A percentile compares a stretch with the other conserved stretches of the same genome.
phyloP scores from a whole-genome alignment of 106 monocot genomes.

The Acanthochlamys bracteata region DNA sequence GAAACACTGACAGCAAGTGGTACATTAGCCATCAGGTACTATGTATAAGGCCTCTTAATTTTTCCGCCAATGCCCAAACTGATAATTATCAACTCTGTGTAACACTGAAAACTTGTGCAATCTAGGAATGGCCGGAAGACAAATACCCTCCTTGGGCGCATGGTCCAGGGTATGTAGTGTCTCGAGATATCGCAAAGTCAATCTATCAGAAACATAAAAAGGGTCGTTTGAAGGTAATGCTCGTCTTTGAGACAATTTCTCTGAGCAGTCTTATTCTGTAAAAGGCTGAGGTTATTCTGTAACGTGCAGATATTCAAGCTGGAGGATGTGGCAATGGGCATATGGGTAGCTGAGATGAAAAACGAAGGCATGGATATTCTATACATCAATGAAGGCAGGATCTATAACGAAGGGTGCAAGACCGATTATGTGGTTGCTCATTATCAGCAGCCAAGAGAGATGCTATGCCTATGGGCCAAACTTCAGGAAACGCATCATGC shows the following conservation, averaged over 20 bases:
- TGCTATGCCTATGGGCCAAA: constrained; percentile 89
- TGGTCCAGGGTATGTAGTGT: constrained; percentile 94
- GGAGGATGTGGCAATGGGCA: constrained; percentile 98
- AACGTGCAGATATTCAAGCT: constrained; percentile 86
- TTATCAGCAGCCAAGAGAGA: constrained; percentile 80
- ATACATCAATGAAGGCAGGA: constrained; percentile 61
- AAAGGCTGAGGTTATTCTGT: neutral
- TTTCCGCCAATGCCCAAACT: too few species aligned
- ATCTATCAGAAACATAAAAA: constrained; percentile 55
- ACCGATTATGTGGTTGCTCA: constrained; percentile 77
- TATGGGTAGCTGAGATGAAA: constrained; percentile 72
- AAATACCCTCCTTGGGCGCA: constrained; percentile 98
- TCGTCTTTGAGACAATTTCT: neutral
- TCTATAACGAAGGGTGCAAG: constrained; percentile 58
- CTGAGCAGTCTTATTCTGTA: neutral
- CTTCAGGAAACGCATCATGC: constrained; percentile 48
- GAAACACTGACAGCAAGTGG: constrained; percentile 64
- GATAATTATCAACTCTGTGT: too few species aligned
- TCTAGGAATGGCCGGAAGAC: constrained; percentile 86
- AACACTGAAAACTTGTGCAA: neutral
- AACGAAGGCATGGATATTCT: constrained; percentile 48
- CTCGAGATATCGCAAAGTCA: constrained; percentile 58
- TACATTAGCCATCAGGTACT: constrained; percentile 59
- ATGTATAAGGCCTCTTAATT: too few species aligned
- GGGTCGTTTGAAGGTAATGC: constrained; percentile 50